Base-by-base conservation (phyloP, 139 green algal species). In the Ettlia oleoabundans region DNA sequence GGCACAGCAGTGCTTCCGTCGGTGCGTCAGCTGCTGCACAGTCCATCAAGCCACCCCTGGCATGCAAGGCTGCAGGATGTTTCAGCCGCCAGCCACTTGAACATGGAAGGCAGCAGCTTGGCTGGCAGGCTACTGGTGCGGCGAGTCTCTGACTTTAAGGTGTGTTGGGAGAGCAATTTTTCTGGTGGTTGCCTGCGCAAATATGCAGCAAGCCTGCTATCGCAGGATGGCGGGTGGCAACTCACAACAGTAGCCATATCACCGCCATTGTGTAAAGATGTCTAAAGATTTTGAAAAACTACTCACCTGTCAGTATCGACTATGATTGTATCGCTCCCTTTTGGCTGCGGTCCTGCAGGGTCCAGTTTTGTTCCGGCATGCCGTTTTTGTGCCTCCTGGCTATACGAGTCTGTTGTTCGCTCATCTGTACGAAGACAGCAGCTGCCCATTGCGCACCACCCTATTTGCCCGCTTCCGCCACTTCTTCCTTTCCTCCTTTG, bases 341-440 rank as follows among this genome's bases (percentile, higher is more conserved):
- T n/a, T n/a, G n/a, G n/a, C n/a, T n/a, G n/a, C n/a, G n/a, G n/a
- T n/a, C n/a, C 37, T 32, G 62, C 81, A 77, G 64, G 65, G 40
- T 10, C 64, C 55, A 0, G 28, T 58, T 26, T 32, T 84, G 5
- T 64, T 86, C 32, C 21, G 55, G 6, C 35, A 38, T 37, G 86
- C 82, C 32, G 61, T 70, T 0, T 86, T 88, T 51, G 78, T 87
- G 43, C 82, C 86, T 21, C 86, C 86, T 5, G 86, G 82, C 47
- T 90, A 90, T 61, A 66, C 86, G 58, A 86, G 77, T 65, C 78
- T 90, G 24, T 51, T 90, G 53, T 90, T 86, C 71, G 78, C 86
- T 1, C 82, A 90, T 70, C 73, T 83, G 26, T 76, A 84, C 47
- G 82, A 88, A 51, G 51, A 70, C 43, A 62, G 61, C 86, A 82